Evolutionary conservation across 768 basidiomycete species (phyloP).

Genomic region (Phylloporus arenicola): DNA sequence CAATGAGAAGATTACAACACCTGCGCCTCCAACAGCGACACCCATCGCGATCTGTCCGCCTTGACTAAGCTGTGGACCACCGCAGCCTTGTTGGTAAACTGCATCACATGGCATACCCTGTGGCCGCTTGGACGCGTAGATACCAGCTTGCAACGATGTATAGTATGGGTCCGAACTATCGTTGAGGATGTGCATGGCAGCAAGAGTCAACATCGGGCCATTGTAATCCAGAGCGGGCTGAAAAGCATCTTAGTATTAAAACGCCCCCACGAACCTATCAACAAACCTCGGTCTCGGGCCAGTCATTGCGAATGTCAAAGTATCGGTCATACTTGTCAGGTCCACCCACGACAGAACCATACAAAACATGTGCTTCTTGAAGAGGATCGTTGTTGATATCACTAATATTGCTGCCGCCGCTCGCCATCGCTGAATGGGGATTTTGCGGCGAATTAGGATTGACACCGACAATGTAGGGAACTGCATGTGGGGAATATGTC

Average conservation of each 20-base stretch:
- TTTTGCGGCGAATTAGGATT: constrained; percentile 90
- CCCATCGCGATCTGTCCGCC: constrained; percentile 68
- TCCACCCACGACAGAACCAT: constrained; percentile 87
- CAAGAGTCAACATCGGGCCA: constrained; percentile 82
- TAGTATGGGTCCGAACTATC: constrained; percentile 72
- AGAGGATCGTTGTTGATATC: constrained; percentile 68
- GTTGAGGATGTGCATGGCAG: constrained; percentile 70
- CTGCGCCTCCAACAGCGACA: constrained; percentile 57
- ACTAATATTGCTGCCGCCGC: constrained; percentile 68
- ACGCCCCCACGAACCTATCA: not conserved
- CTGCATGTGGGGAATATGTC: constrained; percentile 1
- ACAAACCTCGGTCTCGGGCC: constrained; percentile 79
- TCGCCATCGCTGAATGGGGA: constrained; percentile 86
- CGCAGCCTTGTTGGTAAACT: constrained; percentile 53
- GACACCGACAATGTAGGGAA: constrained; percentile 71
- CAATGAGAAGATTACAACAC: constrained; percentile 49
- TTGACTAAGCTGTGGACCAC: constrained; percentile 47
- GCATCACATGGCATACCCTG: constrained; percentile 74
- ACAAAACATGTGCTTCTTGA: constrained; percentile 70
- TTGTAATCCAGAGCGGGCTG: constrained; percentile 85
- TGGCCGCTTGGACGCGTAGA: constrained; percentile 57
- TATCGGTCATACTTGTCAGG: constrained; percentile 71
- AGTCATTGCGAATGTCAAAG: constrained; percentile 84
- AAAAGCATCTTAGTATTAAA: constrained; percentile 8
- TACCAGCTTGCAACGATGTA: constrained; percentile 62